phyloP scores from a whole-genome alignment of 768 basidiomycete species.

The Rhodotorula diobovata region DNA sequence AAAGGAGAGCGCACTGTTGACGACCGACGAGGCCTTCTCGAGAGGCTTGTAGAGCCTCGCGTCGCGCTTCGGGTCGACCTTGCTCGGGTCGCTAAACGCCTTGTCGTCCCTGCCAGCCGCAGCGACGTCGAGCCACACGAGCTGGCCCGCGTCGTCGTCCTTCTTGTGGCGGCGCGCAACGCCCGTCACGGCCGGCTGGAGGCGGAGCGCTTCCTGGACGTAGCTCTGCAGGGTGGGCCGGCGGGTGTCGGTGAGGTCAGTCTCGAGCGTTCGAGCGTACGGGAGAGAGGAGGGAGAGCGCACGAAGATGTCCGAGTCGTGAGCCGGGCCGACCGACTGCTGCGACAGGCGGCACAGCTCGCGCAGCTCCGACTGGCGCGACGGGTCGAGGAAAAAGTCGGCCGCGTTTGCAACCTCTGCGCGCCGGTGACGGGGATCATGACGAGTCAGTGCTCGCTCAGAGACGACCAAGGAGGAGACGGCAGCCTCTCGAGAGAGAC shows the following conservation, averaged over 20 bases:
- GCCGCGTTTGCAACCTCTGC: constrained; percentile 2
- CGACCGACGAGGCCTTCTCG: background rate
- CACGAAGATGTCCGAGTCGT: constrained; percentile 14
- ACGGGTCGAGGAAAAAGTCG: constrained; percentile 21
- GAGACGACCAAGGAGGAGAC: background rate
- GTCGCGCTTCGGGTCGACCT: constrained; percentile 2
- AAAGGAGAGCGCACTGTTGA: background rate
- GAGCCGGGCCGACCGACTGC: background rate
- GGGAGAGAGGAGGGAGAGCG: background rate
- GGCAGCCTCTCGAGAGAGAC: background rate
- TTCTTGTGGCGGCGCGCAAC: constrained; percentile 14
- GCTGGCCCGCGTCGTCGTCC: background rate
- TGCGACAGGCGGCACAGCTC: background rate
- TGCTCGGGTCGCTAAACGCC: background rate
- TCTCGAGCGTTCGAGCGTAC: background rate
- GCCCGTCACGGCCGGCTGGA: constrained; percentile 21
- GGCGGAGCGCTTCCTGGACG: constrained; percentile 22
- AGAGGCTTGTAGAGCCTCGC: constrained; percentile 3
- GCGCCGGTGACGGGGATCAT: background rate
- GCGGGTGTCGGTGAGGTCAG: no score
- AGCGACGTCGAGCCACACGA: constrained; percentile 13
- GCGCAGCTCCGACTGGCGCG: background rate
- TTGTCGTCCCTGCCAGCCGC: constrained; percentile 7
- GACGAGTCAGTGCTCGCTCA: background rate
- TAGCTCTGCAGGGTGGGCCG: background rate